Conservation (phyloP, 202 grass and related monocot species). For the Musa balbisiana region DNA sequence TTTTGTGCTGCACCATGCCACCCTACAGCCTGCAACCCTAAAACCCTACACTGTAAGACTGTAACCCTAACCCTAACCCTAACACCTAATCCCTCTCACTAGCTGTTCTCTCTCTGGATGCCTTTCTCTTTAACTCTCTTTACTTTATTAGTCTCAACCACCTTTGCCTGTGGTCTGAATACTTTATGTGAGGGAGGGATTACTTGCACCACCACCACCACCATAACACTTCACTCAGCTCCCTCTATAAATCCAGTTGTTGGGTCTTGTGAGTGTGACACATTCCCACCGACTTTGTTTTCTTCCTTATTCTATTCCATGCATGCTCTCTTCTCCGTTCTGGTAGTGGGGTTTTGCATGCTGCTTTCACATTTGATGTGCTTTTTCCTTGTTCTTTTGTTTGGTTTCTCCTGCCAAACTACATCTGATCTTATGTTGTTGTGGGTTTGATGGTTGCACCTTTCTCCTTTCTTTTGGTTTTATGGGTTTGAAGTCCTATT, state of each 20-base stretch:
- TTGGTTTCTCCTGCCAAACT: background rate
- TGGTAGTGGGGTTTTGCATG: background rate
- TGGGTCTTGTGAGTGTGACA: background rate
- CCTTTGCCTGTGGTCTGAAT: background rate
- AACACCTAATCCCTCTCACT: background rate
- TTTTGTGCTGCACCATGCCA: constrained; percentile 1
- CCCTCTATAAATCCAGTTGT: background rate
- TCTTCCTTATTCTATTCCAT: background rate
- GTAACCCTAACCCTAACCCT: constrained; percentile 10
- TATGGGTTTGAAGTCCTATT: no score
- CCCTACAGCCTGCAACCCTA: constrained; percentile 19
- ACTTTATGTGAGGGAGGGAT: background rate
- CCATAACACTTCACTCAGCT: background rate
- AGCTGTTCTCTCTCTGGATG: background rate
- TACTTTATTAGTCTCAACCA: constrained; percentile 7
- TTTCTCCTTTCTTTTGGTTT: no score
- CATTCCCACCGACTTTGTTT: background rate
- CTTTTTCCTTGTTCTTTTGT: background rate
- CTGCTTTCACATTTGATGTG: background rate
- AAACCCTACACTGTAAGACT: background rate
- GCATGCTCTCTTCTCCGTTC: background rate
- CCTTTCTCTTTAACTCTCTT: constrained; percentile 2
- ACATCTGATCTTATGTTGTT: no score
- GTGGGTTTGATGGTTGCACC: no score
- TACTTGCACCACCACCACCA: background rate